phyloP scores from a whole-genome alignment of 1,284 basidiomycete species.

The Sporisorium sorghi region DNA sequence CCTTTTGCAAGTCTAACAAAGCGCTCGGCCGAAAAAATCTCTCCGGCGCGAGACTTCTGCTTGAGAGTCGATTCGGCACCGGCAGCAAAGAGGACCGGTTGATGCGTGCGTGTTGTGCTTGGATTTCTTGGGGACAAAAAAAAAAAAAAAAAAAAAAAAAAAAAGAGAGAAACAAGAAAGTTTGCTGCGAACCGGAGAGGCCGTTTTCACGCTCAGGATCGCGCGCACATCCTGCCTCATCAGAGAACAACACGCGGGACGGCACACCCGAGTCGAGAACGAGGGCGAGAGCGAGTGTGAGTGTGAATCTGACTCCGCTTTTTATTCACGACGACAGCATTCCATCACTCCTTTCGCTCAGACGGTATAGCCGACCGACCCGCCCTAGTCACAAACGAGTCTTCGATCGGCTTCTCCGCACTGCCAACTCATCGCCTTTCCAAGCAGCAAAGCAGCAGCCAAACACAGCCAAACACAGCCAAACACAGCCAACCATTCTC shows the following conservation, averaged over 20 bases:
- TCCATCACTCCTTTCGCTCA: background rate
- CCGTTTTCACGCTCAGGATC: constrained; percentile 29
- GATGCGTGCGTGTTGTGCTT: too few relatives aligned
- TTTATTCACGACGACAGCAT: constrained; percentile 13
- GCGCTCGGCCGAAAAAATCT: too few relatives aligned
- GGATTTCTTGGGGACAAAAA: too few relatives aligned
- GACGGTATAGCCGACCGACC: background rate
- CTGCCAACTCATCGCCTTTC: background rate
- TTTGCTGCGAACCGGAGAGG: background rate
- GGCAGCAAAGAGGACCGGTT: too few relatives aligned
- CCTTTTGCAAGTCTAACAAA: too few relatives aligned
- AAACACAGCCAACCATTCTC: background rate
- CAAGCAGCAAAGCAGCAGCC: background rate
- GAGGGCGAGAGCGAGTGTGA: background rate
- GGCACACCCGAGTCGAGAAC: background rate
- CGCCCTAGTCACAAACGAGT: background rate
- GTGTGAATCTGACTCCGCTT: background rate
- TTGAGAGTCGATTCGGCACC: too few relatives aligned
- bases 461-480: background rate
- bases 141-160: background rate
- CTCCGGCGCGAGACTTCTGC: too few relatives aligned
- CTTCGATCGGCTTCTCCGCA: constrained; percentile 8
- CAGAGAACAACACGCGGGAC: constrained; percentile 1
- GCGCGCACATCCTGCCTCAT: background rate
- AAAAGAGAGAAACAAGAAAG: too few relatives aligned